Evolutionary conservation across 2,329 filamentous ascomycete genomes (phyloP).

Genomic region (Pseudonectria buxi): DNA sequence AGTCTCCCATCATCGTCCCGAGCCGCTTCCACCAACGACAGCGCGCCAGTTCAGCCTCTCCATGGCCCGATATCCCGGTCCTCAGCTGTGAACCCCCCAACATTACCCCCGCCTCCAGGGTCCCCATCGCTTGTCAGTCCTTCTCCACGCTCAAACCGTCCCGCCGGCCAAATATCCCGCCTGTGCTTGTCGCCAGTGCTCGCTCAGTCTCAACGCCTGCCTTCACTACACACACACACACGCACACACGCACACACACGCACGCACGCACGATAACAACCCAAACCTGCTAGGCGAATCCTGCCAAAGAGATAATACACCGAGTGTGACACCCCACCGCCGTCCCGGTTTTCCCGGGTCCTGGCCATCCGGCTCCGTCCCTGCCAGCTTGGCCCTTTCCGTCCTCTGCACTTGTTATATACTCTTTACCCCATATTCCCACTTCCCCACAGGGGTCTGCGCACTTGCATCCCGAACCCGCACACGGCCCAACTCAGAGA

Average conservation of each 20-base stretch:
- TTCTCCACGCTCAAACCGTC: slow-evolving; percentile 20
- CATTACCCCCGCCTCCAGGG: slow-evolving; percentile 15
- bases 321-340: too few relatives aligned
- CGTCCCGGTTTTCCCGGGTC: neutral
- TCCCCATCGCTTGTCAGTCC: slow-evolving; percentile 22
- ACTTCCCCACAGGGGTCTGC: slow-evolving; percentile 20
- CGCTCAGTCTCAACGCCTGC: slow-evolving; percentile 13
- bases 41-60: slow-evolving; percentile 6
- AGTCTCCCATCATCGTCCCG: slow-evolving; percentile 10
- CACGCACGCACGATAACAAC: neutral
- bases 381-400: slow-evolving; percentile 4
- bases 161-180: slow-evolving; percentile 23
- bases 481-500: slow-evolving; percentile 7
- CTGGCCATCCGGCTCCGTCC: neutral
- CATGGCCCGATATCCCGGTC: slow-evolving; percentile 11
- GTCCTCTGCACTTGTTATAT: slow-evolving; percentile 7
- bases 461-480: slow-evolving; percentile 7
- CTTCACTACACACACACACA: too few relatives aligned
- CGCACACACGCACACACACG: neutral
- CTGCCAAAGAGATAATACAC: neutral
- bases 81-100: slow-evolving; percentile 14
- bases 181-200: slow-evolving; percentile 20
- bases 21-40: slow-evolving; percentile 24
- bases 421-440: slow-evolving; percentile 21
- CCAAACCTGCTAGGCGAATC: neutral